Base-by-base conservation (phyloP, 176 grass and related monocot genomes). In the Rhynchospora pubera region DNA sequence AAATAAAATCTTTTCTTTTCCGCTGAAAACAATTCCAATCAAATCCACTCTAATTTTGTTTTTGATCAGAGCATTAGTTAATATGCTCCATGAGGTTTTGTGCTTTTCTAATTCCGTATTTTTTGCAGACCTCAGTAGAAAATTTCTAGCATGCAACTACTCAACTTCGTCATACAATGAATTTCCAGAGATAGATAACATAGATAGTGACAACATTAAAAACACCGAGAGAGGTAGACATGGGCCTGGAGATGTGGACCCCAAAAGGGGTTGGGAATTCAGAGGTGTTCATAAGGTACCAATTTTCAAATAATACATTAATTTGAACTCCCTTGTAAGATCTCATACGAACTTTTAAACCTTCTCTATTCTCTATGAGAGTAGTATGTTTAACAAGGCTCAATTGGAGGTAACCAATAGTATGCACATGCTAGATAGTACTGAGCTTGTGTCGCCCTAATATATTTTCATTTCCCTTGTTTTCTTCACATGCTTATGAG, bases 241-340 rank as follows among this genome's bases (percentile, higher is more conserved):
- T 66, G 74, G 82, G 63, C 86, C 89, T 65, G 85, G 82, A 82
- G 91, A 14, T 80, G 91, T 78, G 9, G 91, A 82, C 88, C 92
- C 56, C 85, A 90, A 80, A 30, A 95, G 68, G 52, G 92, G 92
- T 52, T 99, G 89, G 92, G 85, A 44, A 68, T 99, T 89, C 70
- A 91, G 96, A 83, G 89, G 91, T 9, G 92, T 99, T 65, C 87
- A 95, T 57, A 90, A 89, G 92, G 96, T 99, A 84, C 64, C 28
- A 47, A 86, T 52, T 23, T 19, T 24, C 14, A 56, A 71, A 64
- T 26, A 9, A 50, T 60, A 39, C 34, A 80, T 8, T 64, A 22
- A 58, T 15, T n/a, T 39, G 28, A n/a, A 77, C 22, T 82, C 48
- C 15, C 8, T 1, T 7, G 1, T 23, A 5, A 47, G 6, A 46